Evolutionary conservation across 164 flowering plant genomes (phyloP).

Genomic region (Saururus chinensis): DNA sequence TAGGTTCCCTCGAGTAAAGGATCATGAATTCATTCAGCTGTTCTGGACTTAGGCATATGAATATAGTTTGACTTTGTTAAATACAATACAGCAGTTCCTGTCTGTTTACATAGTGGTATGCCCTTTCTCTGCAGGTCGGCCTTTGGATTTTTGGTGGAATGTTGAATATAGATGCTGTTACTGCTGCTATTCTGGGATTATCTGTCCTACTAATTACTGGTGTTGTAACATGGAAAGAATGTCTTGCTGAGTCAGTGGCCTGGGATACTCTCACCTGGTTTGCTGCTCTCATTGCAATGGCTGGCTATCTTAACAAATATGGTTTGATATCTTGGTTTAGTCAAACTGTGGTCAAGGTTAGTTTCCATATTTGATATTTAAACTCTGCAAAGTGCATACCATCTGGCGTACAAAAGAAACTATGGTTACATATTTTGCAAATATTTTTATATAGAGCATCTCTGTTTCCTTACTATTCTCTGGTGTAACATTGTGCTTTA

Average conservation of each 20-base stretch:
- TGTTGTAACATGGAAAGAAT: conserved; percentile 97
- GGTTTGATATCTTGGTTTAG: conserved; percentile 94
- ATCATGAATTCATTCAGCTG: too few species aligned
- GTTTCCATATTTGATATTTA: conserved; percentile 13
- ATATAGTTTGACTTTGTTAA: too few species aligned
- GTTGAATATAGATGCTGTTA: conserved; percentile 78
- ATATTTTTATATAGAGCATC: too few species aligned
- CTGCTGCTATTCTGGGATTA: conserved; percentile 91
- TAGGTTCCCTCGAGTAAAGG: too few species aligned
- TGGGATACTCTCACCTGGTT: conserved; percentile 98
- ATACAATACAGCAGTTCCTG: too few species aligned
- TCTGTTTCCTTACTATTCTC: too few species aligned
- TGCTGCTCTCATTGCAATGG: conserved; percentile 98
- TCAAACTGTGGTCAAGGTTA: conserved; percentile 81
- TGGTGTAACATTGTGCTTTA: too few species aligned
- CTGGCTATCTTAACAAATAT: conserved; percentile 89
- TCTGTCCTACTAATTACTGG: conserved; percentile 81
- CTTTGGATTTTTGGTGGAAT: conserved; percentile 86
- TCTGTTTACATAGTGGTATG: background rate
- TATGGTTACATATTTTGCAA: too few species aligned
- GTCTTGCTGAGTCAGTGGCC: conserved; percentile 75
- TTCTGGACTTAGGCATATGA: too few species aligned
- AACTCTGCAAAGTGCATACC: too few species aligned
- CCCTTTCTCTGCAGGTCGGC: conserved; percentile 49
- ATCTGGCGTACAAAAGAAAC: too few species aligned